A percentile compares a stretch with the other conserved stretches of the same genome.
Conservation (phyloP, 2,329 filamentous ascomycete species). For the Xylaria polymorpha region DNA sequence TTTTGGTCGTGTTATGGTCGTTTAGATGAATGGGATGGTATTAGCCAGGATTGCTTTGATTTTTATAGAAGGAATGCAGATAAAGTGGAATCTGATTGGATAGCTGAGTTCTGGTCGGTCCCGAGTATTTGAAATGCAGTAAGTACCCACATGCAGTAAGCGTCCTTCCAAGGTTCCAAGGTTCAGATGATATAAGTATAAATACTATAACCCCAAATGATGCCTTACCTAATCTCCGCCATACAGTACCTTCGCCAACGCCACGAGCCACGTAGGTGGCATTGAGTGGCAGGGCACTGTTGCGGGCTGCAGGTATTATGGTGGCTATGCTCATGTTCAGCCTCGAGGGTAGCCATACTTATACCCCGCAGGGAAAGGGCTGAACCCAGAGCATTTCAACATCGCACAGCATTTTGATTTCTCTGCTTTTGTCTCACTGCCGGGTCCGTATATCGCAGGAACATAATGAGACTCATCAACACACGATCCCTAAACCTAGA, state of each 20-base stretch:
- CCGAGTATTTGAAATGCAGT: neutral
- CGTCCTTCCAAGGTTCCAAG: too few species aligned
- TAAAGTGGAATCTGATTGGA: neutral
- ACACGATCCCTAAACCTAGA: slow-evolving; percentile 10
- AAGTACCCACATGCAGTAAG: too few species aligned
- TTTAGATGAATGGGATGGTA: neutral
- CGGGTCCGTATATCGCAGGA: neutral
- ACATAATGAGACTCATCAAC: slow-evolving; percentile 20
- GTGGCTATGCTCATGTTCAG: too few species aligned
- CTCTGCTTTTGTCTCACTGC: neutral
- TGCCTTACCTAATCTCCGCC: neutral
- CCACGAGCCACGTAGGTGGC: neutral
- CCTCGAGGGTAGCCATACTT: too few species aligned
- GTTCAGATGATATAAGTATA: too few species aligned
- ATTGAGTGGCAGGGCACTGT: neutral
- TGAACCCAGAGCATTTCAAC: neutral
- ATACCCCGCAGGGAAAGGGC: too few species aligned
- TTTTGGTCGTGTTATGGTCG: neutral
- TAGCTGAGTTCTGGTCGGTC: too few species aligned
- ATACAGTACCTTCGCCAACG: too few species aligned
- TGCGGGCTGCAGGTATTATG: too few species aligned
- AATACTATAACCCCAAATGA: neutral
- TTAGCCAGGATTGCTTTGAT: neutral
- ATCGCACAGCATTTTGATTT: too few species aligned
- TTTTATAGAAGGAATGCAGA: too few species aligned